phyloP scores from a whole-genome alignment of 1,139 yeast species.

The Kodamaea ohmeri region DNA sequence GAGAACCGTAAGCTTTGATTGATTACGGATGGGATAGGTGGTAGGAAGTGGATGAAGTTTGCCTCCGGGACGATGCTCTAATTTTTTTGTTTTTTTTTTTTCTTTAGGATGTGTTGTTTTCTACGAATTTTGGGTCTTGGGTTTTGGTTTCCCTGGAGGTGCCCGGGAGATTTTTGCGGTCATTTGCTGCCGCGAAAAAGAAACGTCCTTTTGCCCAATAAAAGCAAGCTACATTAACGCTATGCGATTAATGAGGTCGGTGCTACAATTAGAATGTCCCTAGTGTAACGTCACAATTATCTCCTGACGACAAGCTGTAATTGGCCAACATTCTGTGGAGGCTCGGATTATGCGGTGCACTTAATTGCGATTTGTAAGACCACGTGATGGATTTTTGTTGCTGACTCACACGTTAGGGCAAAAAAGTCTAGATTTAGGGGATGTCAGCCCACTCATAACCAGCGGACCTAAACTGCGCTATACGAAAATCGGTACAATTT shows the following conservation, averaged over 20 bases:
- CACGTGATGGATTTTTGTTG: neutral
- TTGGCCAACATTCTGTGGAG: no score
- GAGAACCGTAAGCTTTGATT: conserved; percentile 6
- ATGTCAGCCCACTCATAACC: neutral
- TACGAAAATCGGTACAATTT: no score
- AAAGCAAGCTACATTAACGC: no score
- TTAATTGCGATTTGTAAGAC: neutral
- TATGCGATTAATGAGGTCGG: no score
- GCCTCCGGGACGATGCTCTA: conserved; percentile 9
- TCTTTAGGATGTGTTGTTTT: conserved; percentile 9
- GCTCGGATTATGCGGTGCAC: no score
- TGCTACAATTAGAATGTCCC: no score
- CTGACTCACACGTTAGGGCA: no score
- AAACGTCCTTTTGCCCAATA: neutral
- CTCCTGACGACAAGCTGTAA: no score
- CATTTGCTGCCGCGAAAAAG: conserved; percentile 3
- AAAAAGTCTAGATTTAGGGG: neutral
- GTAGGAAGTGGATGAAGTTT: conserved; percentile 4
- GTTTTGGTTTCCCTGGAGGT: no score
- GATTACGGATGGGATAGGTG: conserved; percentile 5
- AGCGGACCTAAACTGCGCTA: no score
- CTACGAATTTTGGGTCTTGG: conserved; percentile 3
- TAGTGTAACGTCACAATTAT: no score
- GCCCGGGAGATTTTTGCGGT: neutral
- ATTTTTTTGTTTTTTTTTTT: conserved; percentile 6